A percentile compares a stretch with the other conserved stretches of the same genome.
Conservation (phyloP, 192 early-diverging fungal species). For the Backusella macrospora region DNA sequence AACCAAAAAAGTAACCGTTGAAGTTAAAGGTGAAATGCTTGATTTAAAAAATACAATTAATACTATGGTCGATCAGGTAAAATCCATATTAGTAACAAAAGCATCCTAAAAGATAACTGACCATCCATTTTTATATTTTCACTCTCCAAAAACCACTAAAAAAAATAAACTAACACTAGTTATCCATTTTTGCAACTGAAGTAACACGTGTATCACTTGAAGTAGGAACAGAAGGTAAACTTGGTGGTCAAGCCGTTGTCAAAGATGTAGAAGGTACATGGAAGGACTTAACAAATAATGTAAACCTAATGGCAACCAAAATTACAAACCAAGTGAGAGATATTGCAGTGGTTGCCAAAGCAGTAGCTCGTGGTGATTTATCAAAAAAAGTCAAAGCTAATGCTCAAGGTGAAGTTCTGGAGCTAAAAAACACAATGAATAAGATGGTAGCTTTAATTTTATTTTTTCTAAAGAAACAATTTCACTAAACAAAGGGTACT, state of each 20-base stretch:
- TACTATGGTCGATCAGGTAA: constrained; percentile 62
- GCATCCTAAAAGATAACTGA: constrained; percentile 3
- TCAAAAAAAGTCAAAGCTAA: constrained; percentile 55
- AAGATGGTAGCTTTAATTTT: constrained; percentile 42
- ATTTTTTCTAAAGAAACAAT: not conserved
- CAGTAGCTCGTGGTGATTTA: constrained; percentile 60
- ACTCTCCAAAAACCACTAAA: not conserved
- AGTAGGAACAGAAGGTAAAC: constrained; percentile 61
- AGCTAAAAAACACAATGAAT: constrained; percentile 68
- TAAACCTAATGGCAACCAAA: constrained; percentile 64
- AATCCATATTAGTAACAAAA: not conserved
- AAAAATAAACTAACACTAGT: constrained; percentile 10
- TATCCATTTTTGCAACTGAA: constrained; percentile 57
- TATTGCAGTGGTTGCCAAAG: constrained; percentile 59
- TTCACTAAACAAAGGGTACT: not conserved
- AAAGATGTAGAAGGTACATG: constrained; percentile 58
- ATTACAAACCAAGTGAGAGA: constrained; percentile 61
- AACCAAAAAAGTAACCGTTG: constrained; percentile 60
- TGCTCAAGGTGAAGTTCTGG: constrained; percentile 60
- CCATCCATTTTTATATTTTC: constrained; percentile 1
- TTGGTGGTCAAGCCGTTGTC: constrained; percentile 58
- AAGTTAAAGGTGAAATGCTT: constrained; percentile 62
- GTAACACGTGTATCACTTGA: constrained; percentile 59
- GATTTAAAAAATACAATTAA: constrained; percentile 62
- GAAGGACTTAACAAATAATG: constrained; percentile 62